phyloP scores from a whole-genome alignment of 306 rosid genomes.

The Pachyrhizus erosus region DNA sequence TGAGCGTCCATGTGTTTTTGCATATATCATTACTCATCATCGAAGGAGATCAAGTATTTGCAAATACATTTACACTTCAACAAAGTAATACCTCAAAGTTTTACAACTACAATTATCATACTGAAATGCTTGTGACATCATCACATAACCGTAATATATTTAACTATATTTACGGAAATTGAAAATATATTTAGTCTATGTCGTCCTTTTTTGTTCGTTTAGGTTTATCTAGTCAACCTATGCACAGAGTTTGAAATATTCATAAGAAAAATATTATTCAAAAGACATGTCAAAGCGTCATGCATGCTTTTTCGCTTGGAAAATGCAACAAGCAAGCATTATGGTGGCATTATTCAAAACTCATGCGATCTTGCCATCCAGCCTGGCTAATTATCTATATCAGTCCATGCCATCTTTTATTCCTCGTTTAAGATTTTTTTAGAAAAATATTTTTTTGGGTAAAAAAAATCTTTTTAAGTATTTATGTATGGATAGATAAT shows the following conservation, averaged over 20 bases:
- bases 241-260: conserved; percentile 47
- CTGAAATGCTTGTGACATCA: too few relatives aligned
- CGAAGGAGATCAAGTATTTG: too few relatives aligned
- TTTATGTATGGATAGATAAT: background rate
- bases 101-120: too few relatives aligned
- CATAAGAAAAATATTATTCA: conserved; percentile 26
- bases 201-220: background rate
- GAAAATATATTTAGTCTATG: too few relatives aligned
- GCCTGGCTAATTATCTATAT: background rate
- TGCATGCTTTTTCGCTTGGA: conserved; percentile 21
- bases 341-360: conserved; percentile 16
- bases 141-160: too few relatives aligned
- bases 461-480: background rate
- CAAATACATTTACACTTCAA: too few relatives aligned
- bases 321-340: conserved; percentile 14
- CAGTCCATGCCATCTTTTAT: background rate
- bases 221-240: conserved; percentile 31
- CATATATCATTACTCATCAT: too few relatives aligned
- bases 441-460: background rate
- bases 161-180: too few relatives aligned
- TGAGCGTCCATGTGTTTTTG: too few relatives aligned
- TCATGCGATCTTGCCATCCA: conserved; percentile 23
- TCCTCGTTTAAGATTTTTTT: background rate
- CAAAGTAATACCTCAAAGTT: too few relatives aligned
- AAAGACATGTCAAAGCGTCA: background rate